phyloP scores from a whole-genome alignment of 108 stramenopile species.

The Nitzschia sp. region DNA sequence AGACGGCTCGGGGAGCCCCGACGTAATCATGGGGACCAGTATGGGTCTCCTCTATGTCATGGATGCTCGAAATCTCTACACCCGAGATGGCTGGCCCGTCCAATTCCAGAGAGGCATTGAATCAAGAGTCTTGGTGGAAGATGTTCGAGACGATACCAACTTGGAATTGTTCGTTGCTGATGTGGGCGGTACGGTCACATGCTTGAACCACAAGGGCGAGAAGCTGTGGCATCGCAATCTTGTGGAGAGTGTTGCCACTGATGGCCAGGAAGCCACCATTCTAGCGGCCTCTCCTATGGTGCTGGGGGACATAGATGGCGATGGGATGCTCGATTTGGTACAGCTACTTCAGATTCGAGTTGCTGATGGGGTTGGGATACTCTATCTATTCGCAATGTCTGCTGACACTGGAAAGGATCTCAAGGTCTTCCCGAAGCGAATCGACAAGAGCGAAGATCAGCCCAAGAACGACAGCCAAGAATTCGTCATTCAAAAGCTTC shows the following conservation, averaged over 20 bases:
- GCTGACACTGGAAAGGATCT: slow-evolving; percentile 69
- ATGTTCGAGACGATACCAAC: slow-evolving; percentile 76
- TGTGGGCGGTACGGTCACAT: slow-evolving; percentile 70
- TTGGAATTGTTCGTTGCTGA: slow-evolving; percentile 80
- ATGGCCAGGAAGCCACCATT: slow-evolving; percentile 25
- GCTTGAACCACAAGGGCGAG: slow-evolving; percentile 61
- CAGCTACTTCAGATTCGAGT: slow-evolving; percentile 42
- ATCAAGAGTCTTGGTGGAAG: slow-evolving; percentile 74
- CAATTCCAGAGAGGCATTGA: slow-evolving; percentile 68
- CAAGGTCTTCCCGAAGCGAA: slow-evolving; percentile 55
- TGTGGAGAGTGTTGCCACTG: slow-evolving; percentile 35
- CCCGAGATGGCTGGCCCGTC: slow-evolving; percentile 65
- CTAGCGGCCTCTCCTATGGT: slow-evolving; percentile 67
- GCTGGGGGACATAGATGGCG: slow-evolving; percentile 79
- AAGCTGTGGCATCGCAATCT: slow-evolving; percentile 76
- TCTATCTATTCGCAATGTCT: slow-evolving; percentile 59
- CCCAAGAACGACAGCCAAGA: slow-evolving; percentile 22
- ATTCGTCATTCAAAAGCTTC: slow-evolving; percentile 35
- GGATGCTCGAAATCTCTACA: slow-evolving; percentile 47
- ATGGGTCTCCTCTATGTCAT: slow-evolving; percentile 81
- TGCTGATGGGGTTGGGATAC: slow-evolving; percentile 1
- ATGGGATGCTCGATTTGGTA: slow-evolving; percentile 68
- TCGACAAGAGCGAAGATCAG: slow-evolving; percentile 32
- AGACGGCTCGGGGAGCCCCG: slow-evolving; percentile 63
- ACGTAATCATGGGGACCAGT: slow-evolving; percentile 74